Evolutionary conservation across 2,329 filamentous ascomycete genomes (phyloP).

Genomic region (Bipolaris cookei): DNA sequence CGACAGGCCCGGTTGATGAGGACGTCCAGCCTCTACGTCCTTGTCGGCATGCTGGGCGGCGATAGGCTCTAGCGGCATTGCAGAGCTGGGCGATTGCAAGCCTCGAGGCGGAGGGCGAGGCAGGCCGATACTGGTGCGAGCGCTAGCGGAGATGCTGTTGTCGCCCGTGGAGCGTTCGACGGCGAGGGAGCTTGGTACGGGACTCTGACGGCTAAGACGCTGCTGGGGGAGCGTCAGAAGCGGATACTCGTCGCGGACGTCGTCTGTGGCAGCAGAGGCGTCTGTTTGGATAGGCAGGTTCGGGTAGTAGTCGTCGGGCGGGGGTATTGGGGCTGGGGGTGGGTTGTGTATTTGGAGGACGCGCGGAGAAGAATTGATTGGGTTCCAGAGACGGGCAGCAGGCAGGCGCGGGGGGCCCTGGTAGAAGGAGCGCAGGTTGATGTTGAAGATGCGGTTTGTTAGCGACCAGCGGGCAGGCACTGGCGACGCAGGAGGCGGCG

Average conservation of each 20-base stretch:
- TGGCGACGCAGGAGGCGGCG: conserved; percentile 32
- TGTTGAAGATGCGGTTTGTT: conserved; percentile 51
- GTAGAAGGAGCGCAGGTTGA: conserved; percentile 41
- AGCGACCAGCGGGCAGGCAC: conserved; percentile 49
- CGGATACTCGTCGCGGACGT: conserved; percentile 59
- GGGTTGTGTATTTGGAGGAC: conserved; percentile 45
- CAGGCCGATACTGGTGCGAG: conserved; percentile 60
- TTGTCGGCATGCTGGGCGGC: conserved; percentile 17
- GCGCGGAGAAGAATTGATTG: conserved; percentile 66
- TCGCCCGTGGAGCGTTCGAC: conserved; percentile 51
- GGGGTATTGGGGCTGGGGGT: background rate
- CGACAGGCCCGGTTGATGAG: conserved; percentile 13
- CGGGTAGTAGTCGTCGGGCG: conserved; percentile 37
- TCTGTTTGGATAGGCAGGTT: conserved; percentile 52
- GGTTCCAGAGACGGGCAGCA: conserved; percentile 65
- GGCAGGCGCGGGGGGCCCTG: conserved; percentile 44
- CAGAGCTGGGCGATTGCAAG: conserved; percentile 31
- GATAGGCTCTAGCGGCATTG: conserved; percentile 34
- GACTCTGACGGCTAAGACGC: conserved; percentile 60
- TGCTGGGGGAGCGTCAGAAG: conserved; percentile 64
- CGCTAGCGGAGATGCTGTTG: conserved; percentile 38
- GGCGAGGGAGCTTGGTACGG: conserved; percentile 42
- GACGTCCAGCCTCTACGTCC: conserved; percentile 37
- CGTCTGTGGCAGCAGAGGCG: conserved; percentile 27
- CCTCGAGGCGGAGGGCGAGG: conserved; percentile 49